Evolutionary conservation across 2,329 filamentous ascomycete species (phyloP), one percentile per base, ranked within the genome.

Genomic region (Nemania sp.): DNA sequence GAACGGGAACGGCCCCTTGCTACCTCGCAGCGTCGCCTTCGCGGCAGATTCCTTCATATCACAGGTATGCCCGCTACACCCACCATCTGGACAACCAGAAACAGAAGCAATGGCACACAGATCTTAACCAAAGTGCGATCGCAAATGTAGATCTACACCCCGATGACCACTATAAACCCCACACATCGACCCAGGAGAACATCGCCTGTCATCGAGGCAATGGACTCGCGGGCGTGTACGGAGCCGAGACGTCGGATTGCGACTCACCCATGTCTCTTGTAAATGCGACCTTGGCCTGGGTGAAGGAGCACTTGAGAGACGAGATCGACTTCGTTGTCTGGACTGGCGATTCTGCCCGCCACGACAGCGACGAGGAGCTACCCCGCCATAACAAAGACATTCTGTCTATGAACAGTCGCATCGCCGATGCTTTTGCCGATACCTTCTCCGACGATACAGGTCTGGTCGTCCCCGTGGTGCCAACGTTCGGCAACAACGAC

Each of bases 401-500:
- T n/a, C 82, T 95, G 18, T 82, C 87, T 60, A 87, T 93, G 74
- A 99, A 99, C 79, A 83, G 88, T 71, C 85, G 89, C 72, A 84
- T 98, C 70, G 90, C 94, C 56, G 82, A 89, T 74, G 93, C 93
- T 79, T 93, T 98, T 79, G 81, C 87, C 54, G 87, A 94, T 22
- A 85, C 92, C 10, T 97, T 98, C 43, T 83, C 86, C 49, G 83
- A 87, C 71, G 77, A 83, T 66, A 83, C 87, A 62, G 87, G 88
- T 65, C 86, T 94, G 66, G 80, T 85, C 13, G 87, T 98, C 3
- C 95, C 96, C 3, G 88, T 98, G 32, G 86, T 99, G 22, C 94
- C 96, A 0, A 98, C 91, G 0, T 90, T 98, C 73, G 96, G 96
- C 68, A 99, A 99, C 82, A 99, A 99, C 80, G 96, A 99, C 77